Evolutionary conservation across 179 eudicot genomes (phyloP).

Genomic region (Actinidia polygama): DNA sequence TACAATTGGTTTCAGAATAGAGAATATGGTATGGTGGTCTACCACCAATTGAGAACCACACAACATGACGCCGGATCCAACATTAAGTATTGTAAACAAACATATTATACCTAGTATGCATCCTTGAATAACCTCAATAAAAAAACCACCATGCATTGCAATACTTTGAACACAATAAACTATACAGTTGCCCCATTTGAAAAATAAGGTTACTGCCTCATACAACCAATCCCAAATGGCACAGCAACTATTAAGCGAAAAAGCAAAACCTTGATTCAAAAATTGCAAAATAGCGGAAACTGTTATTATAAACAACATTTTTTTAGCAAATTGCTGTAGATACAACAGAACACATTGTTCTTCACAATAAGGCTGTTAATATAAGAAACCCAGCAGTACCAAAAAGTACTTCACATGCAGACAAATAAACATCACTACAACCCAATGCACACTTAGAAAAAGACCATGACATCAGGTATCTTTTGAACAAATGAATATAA

Average conservation of each 20-base stretch:
- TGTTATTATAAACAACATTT: neutral
- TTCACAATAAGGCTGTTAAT: neutral
- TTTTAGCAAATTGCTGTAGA: neutral
- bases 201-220: neutral
- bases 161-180: neutral
- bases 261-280: neutral
- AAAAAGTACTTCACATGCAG: neutral
- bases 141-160: neutral
- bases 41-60: no score
- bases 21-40: neutral
- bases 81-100: no score
- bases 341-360: neutral
- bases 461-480: no score
- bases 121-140: neutral
- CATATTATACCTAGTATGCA: no score
- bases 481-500: neutral
- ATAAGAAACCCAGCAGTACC: neutral
- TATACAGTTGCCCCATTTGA: no score
- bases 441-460: no score
- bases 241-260: constrained; percentile 1
- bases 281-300: neutral
- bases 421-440: neutral
- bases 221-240: neutral
- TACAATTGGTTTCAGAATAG: neutral
- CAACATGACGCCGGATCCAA: no score